These are phyloP conservation scores for Microstegium vimineum DNA, from an alignment of 176 grass and related monocot species.

Conservation along the genomic window DNA sequence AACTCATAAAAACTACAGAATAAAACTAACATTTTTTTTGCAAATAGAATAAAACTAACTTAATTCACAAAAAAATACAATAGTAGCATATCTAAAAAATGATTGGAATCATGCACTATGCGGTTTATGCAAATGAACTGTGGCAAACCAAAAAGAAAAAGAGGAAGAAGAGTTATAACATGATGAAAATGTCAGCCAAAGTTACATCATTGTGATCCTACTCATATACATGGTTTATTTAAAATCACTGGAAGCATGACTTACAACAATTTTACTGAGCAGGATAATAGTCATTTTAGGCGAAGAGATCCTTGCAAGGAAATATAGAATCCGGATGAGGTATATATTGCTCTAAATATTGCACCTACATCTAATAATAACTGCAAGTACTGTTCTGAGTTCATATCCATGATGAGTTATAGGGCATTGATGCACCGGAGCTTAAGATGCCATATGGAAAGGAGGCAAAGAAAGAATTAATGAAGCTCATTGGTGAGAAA, in stretches of 20 bases:
- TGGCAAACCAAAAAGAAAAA: neutral
- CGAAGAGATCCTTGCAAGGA: slow-evolving; percentile 42
- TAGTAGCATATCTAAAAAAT: no score
- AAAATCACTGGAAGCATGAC: neutral
- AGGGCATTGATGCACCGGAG: slow-evolving; percentile 75
- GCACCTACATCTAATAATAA: neutral
- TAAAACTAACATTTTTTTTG: no score
- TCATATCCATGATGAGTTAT: neutral
- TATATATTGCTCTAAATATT: neutral
- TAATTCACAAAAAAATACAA: no score
- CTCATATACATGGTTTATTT: neutral
- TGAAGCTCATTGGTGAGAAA: slow-evolving; percentile 50
- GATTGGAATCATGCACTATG: no score
- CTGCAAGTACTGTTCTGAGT: neutral
- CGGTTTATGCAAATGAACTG: neutral
- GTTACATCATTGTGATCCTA: neutral
- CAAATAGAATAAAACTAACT: no score
- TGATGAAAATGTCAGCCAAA: neutral
- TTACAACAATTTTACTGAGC: slow-evolving; percentile 15
- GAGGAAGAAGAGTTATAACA: neutral
- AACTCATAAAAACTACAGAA: neutral
- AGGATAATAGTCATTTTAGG: slow-evolving; percentile 32
- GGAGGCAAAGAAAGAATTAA: slow-evolving; percentile 49
- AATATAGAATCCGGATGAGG: slow-evolving; percentile 64
- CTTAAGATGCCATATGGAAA: slow-evolving; percentile 47